These are phyloP conservation scores for Ogataea kodamae DNA, from an alignment of 805 yeast genomes.

Conservation along the genomic window DNA sequence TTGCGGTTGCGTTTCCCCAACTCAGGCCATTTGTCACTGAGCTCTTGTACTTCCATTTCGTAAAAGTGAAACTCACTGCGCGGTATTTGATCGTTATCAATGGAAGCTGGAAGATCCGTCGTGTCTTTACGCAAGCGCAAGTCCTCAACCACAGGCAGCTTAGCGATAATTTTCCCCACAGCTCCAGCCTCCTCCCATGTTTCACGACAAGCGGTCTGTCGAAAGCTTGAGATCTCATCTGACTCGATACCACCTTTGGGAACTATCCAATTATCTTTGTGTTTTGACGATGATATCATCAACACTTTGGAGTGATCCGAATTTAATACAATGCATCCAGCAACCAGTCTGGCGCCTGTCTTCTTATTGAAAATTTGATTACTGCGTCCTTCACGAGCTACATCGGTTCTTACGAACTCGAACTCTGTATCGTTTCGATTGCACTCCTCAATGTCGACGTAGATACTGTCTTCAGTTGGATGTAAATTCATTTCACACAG, in stretches of 20 bases:
- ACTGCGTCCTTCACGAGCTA: constrained; percentile 53
- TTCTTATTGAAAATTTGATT: constrained; percentile 55
- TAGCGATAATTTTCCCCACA: constrained; percentile 53
- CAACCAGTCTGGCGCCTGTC: constrained; percentile 82
- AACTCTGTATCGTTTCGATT: constrained; percentile 13
- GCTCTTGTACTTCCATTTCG: constrained; percentile 61
- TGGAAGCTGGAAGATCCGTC: constrained; percentile 17
- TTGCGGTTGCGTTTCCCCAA: constrained; percentile 52
- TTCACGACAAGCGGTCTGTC: constrained; percentile 69
- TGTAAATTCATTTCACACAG: constrained; percentile 7
- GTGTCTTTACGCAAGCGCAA: constrained; percentile 27
- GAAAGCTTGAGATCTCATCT: constrained; percentile 58
- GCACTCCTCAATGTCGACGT: constrained; percentile 15
- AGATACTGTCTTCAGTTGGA: constrained; percentile 16
- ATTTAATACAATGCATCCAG: constrained; percentile 83
- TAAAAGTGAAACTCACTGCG: constrained; percentile 85
- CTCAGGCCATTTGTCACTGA: constrained; percentile 78
- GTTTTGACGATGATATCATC: constrained; percentile 73
- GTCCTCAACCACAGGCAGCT: constrained; percentile 68
- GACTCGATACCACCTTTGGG: constrained; percentile 95
- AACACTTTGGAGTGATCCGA: constrained; percentile 57
- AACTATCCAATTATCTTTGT: constrained; percentile 72
- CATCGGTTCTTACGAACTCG: constrained; percentile 29
- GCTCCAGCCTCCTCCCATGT: constrained; percentile 99
- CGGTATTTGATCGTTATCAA: constrained; percentile 42